Evolutionary conservation across 164 flowering plant species (phyloP), one percentile per base, ranked within the genome.

Genomic region (Akebia trifoliata): DNA sequence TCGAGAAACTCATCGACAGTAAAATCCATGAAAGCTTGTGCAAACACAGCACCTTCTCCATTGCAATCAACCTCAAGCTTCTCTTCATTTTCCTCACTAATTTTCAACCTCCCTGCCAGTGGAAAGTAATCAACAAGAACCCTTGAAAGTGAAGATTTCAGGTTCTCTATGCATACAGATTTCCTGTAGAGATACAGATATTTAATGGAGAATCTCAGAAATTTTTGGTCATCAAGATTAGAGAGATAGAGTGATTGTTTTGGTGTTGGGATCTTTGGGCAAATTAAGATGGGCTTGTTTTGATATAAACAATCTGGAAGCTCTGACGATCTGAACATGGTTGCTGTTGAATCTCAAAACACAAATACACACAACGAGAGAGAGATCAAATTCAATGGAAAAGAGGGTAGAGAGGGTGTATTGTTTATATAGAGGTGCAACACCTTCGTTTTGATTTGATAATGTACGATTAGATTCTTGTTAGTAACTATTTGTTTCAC

Each of bases 51-150:
- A 32, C 98, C 98, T 54, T 85, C 76, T 17, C 85, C 88, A 66
- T 81, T 85, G 45, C 98, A 92, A 20, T 85, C 89, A 28, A 92
- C 70, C 69, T 81, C 82, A 32, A 92, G 82, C 75, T 84, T 88
- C 21, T 70, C 71, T 69, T 82, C 83, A 58, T 65, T 65, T 4
- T 64, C 67, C 4, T 20, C 24, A 28, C 68, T 60, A 12, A 54
- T 17, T 55, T 80, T 79, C 51, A 92, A 39, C 71, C 98, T 74
- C 20, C 98, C 98, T 0, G 98, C 98, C 31, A 92, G 71, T 3
- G 98, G 98, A 66, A 89, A 87, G 76, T 85, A 92, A n/a, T 79
- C 72, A 0, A 81, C 86, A 6, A 92, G 88, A 46, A 71, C 76
- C 28, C 40, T 67, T 2, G 97, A 78, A 9, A 92, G 87, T 11